Evolutionary conservation across 2,329 filamentous ascomycete species (phyloP).

Genomic region (Apiospora kogelbergensis): DNA sequence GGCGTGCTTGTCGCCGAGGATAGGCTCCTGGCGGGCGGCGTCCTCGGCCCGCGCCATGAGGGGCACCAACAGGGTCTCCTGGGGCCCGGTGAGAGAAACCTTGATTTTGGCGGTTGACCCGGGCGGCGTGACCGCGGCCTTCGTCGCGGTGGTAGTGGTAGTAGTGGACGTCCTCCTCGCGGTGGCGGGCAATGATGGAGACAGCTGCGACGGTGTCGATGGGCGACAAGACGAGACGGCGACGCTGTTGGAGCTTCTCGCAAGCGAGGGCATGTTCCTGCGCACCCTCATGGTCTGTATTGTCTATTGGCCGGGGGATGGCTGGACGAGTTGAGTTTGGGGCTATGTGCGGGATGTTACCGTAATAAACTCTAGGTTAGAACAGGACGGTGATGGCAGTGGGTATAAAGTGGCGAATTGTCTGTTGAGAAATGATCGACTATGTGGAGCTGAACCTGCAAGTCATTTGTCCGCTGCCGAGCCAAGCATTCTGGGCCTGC

Average conservation of each 20-base stretch:
- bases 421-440: not conserved
- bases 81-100: slow-evolving; percentile 20
- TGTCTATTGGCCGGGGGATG: no score
- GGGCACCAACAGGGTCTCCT: slow-evolving; percentile 26
- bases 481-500: not conserved
- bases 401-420: slow-evolving; percentile 2
- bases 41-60: slow-evolving; percentile 25
- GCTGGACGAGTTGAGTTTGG: not conserved
- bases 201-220: not conserved
- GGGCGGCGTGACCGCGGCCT: not conserved
- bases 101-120: slow-evolving; percentile 15
- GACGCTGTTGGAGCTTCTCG: not conserved
- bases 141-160: not conserved
- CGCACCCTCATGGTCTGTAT: not conserved
- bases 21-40: slow-evolving; percentile 17
- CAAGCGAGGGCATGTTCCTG: not conserved
- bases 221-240: not conserved
- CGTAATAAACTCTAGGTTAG: not conserved
- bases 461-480: not conserved
- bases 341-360: not conserved
- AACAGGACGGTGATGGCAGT: not conserved
- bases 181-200: no score
- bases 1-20: slow-evolving; percentile 23
- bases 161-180: not conserved
- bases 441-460: not conserved